Conservation (phyloP, 2,329 filamentous ascomycete genomes). For the Trichoderma aggressivum region DNA sequence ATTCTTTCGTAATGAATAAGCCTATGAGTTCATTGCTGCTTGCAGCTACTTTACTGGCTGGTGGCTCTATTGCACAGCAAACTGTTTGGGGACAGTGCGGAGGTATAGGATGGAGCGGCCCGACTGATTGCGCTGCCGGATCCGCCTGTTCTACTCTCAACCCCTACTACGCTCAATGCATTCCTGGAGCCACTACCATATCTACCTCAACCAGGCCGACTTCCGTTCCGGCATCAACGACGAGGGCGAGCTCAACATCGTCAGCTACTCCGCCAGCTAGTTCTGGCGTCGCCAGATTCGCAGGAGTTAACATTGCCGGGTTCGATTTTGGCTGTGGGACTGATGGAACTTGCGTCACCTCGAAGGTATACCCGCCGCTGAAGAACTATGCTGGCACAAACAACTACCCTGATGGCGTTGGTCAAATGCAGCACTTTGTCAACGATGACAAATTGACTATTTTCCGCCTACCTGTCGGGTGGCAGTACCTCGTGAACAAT, state of each 20-base stretch:
- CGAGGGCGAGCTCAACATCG: not conserved
- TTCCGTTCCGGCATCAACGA: not conserved
- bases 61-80: not conserved
- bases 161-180: slow-evolving; percentile 4
- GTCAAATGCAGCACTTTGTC: slow-evolving; percentile 54
- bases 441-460: slow-evolving; percentile 48
- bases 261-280: not conserved
- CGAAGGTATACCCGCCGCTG: slow-evolving; percentile 31
- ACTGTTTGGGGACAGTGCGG: slow-evolving; percentile 8
- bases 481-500: slow-evolving; percentile 54
- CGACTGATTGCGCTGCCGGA: not conserved
- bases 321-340: slow-evolving; percentile 43
- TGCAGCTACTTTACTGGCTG: not conserved
- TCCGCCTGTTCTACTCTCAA: not conserved
- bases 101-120: not conserved
- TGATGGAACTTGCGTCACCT: slow-evolving; percentile 31
- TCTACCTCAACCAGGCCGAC: not conserved
- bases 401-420: slow-evolving; percentile 32
- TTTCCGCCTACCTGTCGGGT: slow-evolving; percentile 47
- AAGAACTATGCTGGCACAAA: slow-evolving; percentile 26
- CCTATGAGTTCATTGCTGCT: not conserved
- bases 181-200: not conserved
- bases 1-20: not conserved
- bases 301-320: slow-evolving; percentile 3
- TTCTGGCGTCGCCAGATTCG: not conserved